These are phyloP conservation scores for Blastobotrys chiropterorum DNA, from an alignment of 805 yeast species.

Conservation along the genomic window DNA sequence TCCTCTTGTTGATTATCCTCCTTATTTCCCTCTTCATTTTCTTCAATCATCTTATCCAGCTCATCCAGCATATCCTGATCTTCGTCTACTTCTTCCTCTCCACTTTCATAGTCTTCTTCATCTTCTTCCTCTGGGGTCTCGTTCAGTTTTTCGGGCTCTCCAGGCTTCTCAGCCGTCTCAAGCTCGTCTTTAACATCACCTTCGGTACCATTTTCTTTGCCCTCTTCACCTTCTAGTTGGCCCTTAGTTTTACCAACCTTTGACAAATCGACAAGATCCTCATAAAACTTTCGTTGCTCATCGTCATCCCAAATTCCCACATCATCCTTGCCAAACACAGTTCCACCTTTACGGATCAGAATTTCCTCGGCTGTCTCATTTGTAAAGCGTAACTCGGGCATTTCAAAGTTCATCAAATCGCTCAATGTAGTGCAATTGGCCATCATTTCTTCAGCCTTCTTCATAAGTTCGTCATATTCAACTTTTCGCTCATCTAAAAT, in stretches of 20 bases:
- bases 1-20: constrained; percentile 41
- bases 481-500: constrained; percentile 37
- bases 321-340: constrained; percentile 11
- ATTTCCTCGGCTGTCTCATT: constrained; percentile 25
- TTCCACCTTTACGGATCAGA: constrained; percentile 15
- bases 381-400: constrained; percentile 32
- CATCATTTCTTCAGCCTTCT: constrained; percentile 37
- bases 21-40: constrained; percentile 23
- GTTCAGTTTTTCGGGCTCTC: constrained; percentile 4
- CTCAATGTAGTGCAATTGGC: constrained; percentile 39
- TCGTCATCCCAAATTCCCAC: constrained; percentile 55
- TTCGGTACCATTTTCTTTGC: constrained; percentile 1
- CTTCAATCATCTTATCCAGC: constrained; percentile 5
- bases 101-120: constrained; percentile 5
- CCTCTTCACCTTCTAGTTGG: constrained; percentile 13
- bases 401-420: constrained; percentile 34
- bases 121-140: constrained; percentile 7
- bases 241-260: background rate
- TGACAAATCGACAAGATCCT: constrained; percentile 60
- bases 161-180: constrained; percentile 14
- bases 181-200: constrained; percentile 11
- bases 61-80: constrained; percentile 18
- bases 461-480: constrained; percentile 18
- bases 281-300: constrained; percentile 61
- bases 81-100: constrained; percentile 24